Conservation (phyloP, 2,329 filamentous ascomycete genomes). For the Aspergillus novofumigatus region DNA sequence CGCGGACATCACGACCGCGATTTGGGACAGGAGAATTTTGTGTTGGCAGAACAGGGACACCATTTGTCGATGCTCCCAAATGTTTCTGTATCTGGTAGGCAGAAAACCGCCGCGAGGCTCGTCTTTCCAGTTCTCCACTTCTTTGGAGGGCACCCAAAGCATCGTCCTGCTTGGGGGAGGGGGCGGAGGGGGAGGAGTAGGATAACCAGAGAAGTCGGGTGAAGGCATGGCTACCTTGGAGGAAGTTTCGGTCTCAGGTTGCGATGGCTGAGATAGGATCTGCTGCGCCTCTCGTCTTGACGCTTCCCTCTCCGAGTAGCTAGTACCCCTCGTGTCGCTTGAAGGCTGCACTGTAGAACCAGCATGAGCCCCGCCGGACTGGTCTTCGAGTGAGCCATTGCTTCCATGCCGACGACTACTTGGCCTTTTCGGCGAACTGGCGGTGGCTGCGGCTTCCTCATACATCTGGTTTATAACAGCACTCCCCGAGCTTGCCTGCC, state of each 20-base stretch:
- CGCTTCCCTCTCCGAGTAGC: conserved; percentile 37
- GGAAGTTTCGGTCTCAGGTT: conserved; percentile 56
- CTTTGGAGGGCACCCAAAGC: conserved; percentile 86
- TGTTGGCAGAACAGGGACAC: conserved; percentile 75
- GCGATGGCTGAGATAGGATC: conserved; percentile 57
- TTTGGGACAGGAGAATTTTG: conserved; percentile 60
- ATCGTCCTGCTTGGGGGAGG: conserved; percentile 82
- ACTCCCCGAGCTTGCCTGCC: conserved; percentile 47
- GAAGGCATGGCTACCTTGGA: conserved; percentile 26
- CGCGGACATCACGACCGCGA: conserved; percentile 67
- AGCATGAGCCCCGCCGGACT: conserved; percentile 22
- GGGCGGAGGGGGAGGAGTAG: conserved; percentile 72
- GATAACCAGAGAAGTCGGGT: conserved; percentile 40
- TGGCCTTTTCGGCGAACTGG: conserved; percentile 32
- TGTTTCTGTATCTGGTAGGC: conserved; percentile 97
- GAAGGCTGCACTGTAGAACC: conserved; percentile 24
- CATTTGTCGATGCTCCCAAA: conserved; percentile 72
- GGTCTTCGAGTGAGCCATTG: conserved; percentile 36
- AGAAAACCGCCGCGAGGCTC: conserved; percentile 89
- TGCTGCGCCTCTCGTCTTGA: conserved; percentile 38
- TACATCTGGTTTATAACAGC: conserved; percentile 44
- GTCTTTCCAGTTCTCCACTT: conserved; percentile 84
- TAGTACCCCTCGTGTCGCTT: conserved; percentile 23
- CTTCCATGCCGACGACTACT: conserved; percentile 34
- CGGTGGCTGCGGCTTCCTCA: conserved; percentile 32